Evolutionary conservation across 805 yeast species (phyloP), one percentile per base, ranked within the genome.

Genomic region (Ogataea naganishii): DNA sequence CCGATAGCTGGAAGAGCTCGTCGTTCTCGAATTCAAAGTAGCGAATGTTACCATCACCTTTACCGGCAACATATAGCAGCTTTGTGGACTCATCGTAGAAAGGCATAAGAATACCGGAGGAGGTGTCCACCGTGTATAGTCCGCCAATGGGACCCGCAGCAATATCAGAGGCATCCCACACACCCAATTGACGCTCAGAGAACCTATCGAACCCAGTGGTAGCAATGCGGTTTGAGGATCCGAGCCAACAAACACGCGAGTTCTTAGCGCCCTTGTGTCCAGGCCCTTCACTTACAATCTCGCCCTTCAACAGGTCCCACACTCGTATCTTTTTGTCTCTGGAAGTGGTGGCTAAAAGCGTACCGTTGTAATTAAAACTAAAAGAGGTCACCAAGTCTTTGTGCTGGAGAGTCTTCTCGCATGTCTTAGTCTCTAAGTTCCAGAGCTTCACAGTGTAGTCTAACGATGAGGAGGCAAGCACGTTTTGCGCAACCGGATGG

Each of bases 11-110:
- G 56, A 66, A 77, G 33, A 92, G 65, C 46, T 77, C 80, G 47
- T 89, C 96, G 46, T 82, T 74, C 38, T 77, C 85, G 54, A 72
- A 85, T 62, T 92, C 98, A 51, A 64, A 92, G 60, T 89, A 89
- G 49, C 96, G 82, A 47, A 92, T 84, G 54, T 89, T 92, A 46
- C 97, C 97, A 56, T 92, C 98, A 55, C 96, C 96, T 57, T 92
- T 89, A 44, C 98, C 99, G 19, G 95, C 97, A 37, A 92, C 62
- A 49, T 80, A 92, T 36, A 92, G 65, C 35, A 88, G 73, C 33
- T 77, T 73, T 26, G 82, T 86, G 20, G 81, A 70, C 17, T 74
- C 81, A 51, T 92, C 99, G 51, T 62, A 92, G 46, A 81, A 72
- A 18, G 98, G 98, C 72, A 92, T 81, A 54, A 88, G 62, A 24